Evolutionary conservation across 2,329 filamentous ascomycete genomes (phyloP), one percentile per base, ranked within the genome.

Genomic region (Pestalotiopsis sp.): DNA sequence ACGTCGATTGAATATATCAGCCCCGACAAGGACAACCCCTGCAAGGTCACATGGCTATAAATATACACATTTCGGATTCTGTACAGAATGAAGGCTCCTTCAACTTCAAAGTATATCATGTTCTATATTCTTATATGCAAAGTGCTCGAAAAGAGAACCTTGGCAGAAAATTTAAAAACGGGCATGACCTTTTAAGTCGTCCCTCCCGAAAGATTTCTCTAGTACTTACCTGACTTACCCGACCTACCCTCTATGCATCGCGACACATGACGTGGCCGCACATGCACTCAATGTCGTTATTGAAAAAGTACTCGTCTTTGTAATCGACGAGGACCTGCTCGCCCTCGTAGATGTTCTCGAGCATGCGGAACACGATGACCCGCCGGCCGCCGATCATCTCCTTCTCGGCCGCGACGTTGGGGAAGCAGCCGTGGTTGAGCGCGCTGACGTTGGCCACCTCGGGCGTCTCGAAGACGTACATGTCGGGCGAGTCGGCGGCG

Each of bases 241-340:
- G 11, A 59, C 25, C 59, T 61, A 36, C 25, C 59, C 36, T 31
- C 6, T 31, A 31, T 4, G 27, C 27, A 31, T 31, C 27, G 27
- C 27, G 27, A 31, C 27, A 31, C 27, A 31, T 31, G 27, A 31
- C 27, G n/a, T 49, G 45, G 14, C 36, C 25, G 25, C 63, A 65
- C 20, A 14, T 45, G 36, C 63, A 65, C 13, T 4, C 17, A 20
- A 65, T 31, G 7, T 36, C 27, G 20, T 56, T 56, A 4, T 38
- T 45, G 2, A 11, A 14, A 31, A 65, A 65, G 23, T 65, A 65
- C 5, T 57, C 45, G 12, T 41, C 23, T 2, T 45, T 45, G 57
- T 65, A 65, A 20, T 65, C 31, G 13, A 65, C 31, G 4, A 65
- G 27, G 45, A 65, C 17, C 45, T 65, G 41, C 27, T 65, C 45